phyloP scores from a whole-genome alignment of 768 basidiomycete species.

The Fomitopsis serialis region DNA sequence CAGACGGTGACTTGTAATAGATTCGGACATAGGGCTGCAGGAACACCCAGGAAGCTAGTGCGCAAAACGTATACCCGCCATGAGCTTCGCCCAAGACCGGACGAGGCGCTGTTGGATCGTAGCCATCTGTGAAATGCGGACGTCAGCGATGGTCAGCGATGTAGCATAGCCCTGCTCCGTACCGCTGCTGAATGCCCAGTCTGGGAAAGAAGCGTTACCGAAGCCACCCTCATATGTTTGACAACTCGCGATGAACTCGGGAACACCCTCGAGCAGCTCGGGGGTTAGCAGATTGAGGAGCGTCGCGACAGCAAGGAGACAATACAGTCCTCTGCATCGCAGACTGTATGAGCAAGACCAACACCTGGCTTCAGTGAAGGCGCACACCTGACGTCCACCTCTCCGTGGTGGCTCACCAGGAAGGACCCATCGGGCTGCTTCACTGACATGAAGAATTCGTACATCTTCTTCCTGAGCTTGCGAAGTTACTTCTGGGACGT shows the following conservation, averaged over 20 bases:
- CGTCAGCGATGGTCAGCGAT: conserved; percentile 27
- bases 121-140: neutral
- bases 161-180: conserved; percentile 51
- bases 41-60: conserved; percentile 79
- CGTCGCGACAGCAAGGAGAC: conserved; percentile 77
- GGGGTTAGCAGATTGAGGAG: conserved; percentile 86
- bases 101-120: conserved; percentile 38
- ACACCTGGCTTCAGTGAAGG: neutral
- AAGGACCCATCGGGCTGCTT: conserved; percentile 95
- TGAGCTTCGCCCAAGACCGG: conserved; percentile 93
- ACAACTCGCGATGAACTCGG: conserved; percentile 79
- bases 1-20: conserved; percentile 5
- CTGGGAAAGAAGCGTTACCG: conserved; percentile 23
- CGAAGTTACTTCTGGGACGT: neutral
- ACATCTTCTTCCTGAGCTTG: conserved; percentile 59
- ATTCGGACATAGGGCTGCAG: conserved; percentile 50
- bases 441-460: conserved; percentile 85
- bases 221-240: conserved; percentile 99
- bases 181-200: conserved; percentile 21
- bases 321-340: conserved; percentile 81
- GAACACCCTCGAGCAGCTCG: conserved; percentile 71
- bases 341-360: neutral
- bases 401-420: conserved; percentile 78
- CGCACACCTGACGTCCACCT: conserved; percentile 87
- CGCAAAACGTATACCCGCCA: conserved; percentile 96